Conservation (phyloP, 2,329 filamentous ascomycete genomes). For the Dichotomopilus funicola region DNA sequence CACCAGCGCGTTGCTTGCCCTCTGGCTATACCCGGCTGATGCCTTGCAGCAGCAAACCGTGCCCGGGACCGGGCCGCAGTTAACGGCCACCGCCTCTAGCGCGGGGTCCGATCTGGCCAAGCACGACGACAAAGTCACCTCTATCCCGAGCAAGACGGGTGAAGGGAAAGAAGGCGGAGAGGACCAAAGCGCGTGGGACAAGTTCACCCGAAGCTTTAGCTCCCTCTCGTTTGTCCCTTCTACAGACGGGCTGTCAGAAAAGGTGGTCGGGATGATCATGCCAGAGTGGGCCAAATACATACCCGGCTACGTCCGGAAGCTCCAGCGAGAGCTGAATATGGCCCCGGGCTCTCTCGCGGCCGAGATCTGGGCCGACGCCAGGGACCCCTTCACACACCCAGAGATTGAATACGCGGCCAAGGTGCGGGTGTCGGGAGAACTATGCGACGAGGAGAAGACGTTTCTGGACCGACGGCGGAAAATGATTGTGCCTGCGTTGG, state of each 20-base stretch:
- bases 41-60: slow-evolving; percentile 22
- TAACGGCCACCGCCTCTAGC: neutral
- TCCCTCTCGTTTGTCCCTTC: slow-evolving; percentile 49
- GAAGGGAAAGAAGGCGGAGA: too few relatives aligned
- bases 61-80: neutral
- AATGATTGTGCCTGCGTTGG: slow-evolving; percentile 65
- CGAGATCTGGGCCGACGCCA: slow-evolving; percentile 88
- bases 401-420: slow-evolving; percentile 77
- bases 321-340: slow-evolving; percentile 83
- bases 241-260: slow-evolving; percentile 48
- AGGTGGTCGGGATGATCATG: slow-evolving; percentile 63
- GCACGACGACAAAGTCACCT: slow-evolving; percentile 1
- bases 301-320: slow-evolving; percentile 70
- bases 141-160: too few relatives aligned
- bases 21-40: slow-evolving; percentile 35
- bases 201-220: slow-evolving; percentile 43
- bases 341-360: slow-evolving; percentile 81
- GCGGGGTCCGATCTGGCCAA: slow-evolving; percentile 16
- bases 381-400: slow-evolving; percentile 74
- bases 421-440: slow-evolving; percentile 72
- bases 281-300: slow-evolving; percentile 76
- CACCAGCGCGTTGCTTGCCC: slow-evolving; percentile 33
- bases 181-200: slow-evolving; percentile 37
- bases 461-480: slow-evolving; percentile 65
- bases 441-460: slow-evolving; percentile 76